Base-by-base conservation (phyloP, 1,139 yeast species). In the Scheffersomyces stambukii region DNA sequence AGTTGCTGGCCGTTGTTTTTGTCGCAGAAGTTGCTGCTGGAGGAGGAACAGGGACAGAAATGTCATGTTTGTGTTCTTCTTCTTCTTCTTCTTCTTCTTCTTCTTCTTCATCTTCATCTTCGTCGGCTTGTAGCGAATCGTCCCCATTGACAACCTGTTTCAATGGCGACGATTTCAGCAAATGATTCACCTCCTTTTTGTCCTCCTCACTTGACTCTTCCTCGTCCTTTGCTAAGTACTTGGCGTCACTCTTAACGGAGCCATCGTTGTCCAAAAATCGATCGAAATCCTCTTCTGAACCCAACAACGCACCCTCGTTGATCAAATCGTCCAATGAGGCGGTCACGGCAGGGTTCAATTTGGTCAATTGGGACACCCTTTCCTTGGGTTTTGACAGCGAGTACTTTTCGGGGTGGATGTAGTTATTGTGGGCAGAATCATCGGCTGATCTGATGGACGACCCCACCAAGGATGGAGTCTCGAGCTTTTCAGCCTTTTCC, bases 261-360 rank as follows among this genome's bases (percentile, higher is more conserved):
- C 82, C 83, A 25, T 64, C 60, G 9, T 59, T 57, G 41, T 76
- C 81, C 43, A 77, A 55, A 30, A 71, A 60, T 19, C 57, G 55
- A 14, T 70, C 78, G 41, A 77, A 67, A 40, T 66, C 71, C 38
- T 68, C 77, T 33, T 75, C 81, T 13, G 75, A 74, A 7, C 75
- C 74, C 40, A 75, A 46, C 30, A 77, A 56, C 0, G 81, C 82
- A 13, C 84, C 83, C 43, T 76, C 82, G 25, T 55, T 69, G 35
- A 66, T 70, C 44, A 76, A 61, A 25, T 77, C 80, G 37, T 70
- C 79, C 40, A 76, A 64, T 0, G 76, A 64, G 16, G 75, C 70
- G 25, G 69, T 51, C 18, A 66, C 48, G 16, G 57, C 44, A 16
- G 43, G 36, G 34, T 44, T 50, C 40, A 45, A 40, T 19, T 42